Evolutionary conservation across 2,329 filamentous ascomycete genomes (phyloP).

Genomic region (Aspergillus piperis): DNA sequence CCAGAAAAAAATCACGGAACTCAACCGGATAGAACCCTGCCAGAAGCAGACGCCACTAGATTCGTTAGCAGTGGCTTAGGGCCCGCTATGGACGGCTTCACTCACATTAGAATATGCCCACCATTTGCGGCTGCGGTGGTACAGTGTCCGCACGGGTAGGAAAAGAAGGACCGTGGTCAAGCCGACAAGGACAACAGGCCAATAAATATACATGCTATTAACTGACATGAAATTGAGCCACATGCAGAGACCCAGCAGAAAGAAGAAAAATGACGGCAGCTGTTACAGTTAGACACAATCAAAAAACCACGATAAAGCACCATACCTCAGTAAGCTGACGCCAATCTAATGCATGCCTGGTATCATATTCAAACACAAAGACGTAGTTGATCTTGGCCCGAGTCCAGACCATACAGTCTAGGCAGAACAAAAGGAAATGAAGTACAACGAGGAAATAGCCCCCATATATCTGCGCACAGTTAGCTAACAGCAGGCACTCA

Average conservation of each 20-base stretch:
- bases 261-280: slow-evolving; percentile 80
- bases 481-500: slow-evolving; percentile 15
- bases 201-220: slow-evolving; percentile 75
- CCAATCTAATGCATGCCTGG: slow-evolving; percentile 84
- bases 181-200: slow-evolving; percentile 76
- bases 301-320: background rate
- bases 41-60: slow-evolving; percentile 77
- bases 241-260: slow-evolving; percentile 73
- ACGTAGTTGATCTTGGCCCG: slow-evolving; percentile 88
- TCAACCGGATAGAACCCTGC: slow-evolving; percentile 91
- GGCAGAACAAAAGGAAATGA: slow-evolving; percentile 78
- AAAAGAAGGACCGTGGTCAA: slow-evolving; percentile 70
- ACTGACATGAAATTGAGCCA: slow-evolving; percentile 85
- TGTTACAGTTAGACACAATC: slow-evolving; percentile 31
- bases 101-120: slow-evolving; percentile 84
- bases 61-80: slow-evolving; percentile 17
- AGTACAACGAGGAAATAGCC: slow-evolving; percentile 86
- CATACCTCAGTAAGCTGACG: slow-evolving; percentile 73
- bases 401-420: slow-evolving; percentile 83
- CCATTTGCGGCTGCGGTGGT: slow-evolving; percentile 78
- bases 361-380: slow-evolving; percentile 96
- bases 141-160: slow-evolving; percentile 72
- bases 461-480: slow-evolving; percentile 70
- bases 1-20: slow-evolving; percentile 95
- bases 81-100: slow-evolving; percentile 17